Conservation (phyloP, 495 filamentous ascomycete genomes). For the Talaromyces wortmannii region DNA sequence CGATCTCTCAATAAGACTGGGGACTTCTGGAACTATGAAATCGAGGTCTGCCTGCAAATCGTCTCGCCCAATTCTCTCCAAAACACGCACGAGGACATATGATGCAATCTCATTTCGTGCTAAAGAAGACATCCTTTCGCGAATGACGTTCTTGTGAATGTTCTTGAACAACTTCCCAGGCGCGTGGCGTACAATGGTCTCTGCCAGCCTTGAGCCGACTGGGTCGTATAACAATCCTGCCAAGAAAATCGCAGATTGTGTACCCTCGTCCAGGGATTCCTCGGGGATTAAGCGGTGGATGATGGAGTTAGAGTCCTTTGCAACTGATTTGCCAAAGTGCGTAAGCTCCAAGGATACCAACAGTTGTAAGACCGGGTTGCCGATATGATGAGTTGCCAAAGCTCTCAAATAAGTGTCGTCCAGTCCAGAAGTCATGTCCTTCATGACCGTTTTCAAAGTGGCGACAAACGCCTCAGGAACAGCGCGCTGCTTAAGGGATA, state of each 20-base stretch:
- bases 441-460: constrained; percentile 72
- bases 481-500: constrained; percentile 28
- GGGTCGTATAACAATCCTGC: constrained; percentile 81
- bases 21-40: constrained; percentile 61
- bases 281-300: constrained; percentile 58
- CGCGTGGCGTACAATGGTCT: constrained; percentile 70
- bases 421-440: constrained; percentile 60
- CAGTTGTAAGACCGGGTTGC: constrained; percentile 84
- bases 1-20: constrained; percentile 61
- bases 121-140: constrained; percentile 65
- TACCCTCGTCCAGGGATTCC: constrained; percentile 50
- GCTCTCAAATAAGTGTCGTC: constrained; percentile 69
- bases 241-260: constrained; percentile 62
- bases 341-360: constrained; percentile 77
- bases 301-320: constrained; percentile 53
- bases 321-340: constrained; percentile 56
- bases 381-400: constrained; percentile 78
- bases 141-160: constrained; percentile 67
- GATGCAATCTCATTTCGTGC: constrained; percentile 83
- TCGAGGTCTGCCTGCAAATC: constrained; percentile 66
- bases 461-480: constrained; percentile 74
- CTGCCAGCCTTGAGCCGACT: constrained; percentile 82
- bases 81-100: constrained; percentile 71
- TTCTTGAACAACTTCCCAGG: constrained; percentile 87
- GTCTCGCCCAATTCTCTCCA: constrained; percentile 78